phyloP scores from a whole-genome alignment of 371 early-diverging fungal species.

The Apophysomyces elegans region DNA sequence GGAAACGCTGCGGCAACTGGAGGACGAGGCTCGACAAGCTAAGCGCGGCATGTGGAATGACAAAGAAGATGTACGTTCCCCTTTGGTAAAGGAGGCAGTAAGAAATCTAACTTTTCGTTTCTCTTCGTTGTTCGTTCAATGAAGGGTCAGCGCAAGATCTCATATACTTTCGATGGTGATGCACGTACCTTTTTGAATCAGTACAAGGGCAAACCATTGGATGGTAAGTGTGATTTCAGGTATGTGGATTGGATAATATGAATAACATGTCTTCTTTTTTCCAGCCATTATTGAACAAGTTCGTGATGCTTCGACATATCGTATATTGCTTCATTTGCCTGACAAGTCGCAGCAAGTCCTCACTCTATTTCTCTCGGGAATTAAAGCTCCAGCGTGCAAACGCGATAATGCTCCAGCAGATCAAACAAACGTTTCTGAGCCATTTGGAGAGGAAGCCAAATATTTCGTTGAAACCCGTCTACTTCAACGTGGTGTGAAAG shows the following conservation, averaged over 20 bases:
- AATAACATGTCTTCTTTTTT: slow-evolving; percentile 4
- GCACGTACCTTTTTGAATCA: slow-evolving; percentile 75
- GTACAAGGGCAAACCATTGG: slow-evolving; percentile 79
- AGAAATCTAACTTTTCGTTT: not conserved
- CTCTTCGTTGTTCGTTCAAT: no score
- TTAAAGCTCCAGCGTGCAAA: slow-evolving; percentile 85
- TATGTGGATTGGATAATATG: slow-evolving; percentile 1
- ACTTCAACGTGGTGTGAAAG: slow-evolving; percentile 88
- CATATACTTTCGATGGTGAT: slow-evolving; percentile 70
- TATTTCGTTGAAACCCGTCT: slow-evolving; percentile 90
- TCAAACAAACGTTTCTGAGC: slow-evolving; percentile 73
- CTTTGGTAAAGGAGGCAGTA: not conserved
- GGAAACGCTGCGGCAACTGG: slow-evolving; percentile 64
- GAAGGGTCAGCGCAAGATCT: slow-evolving; percentile 60
- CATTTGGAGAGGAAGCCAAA: slow-evolving; percentile 92
- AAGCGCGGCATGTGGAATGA: slow-evolving; percentile 83
- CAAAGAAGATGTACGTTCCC: slow-evolving; percentile 47
- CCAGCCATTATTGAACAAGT: slow-evolving; percentile 90
- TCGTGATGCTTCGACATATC: slow-evolving; percentile 89
- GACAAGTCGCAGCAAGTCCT: slow-evolving; percentile 68
- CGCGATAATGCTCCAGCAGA: slow-evolving; percentile 65
- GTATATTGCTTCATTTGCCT: slow-evolving; percentile 74
- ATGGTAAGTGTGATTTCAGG: slow-evolving; percentile 54
- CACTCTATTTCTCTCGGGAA: slow-evolving; percentile 82
- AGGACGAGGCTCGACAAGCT: slow-evolving; percentile 74